phyloP scores from a whole-genome alignment of 306 rosid species.

The Morella rubra region DNA sequence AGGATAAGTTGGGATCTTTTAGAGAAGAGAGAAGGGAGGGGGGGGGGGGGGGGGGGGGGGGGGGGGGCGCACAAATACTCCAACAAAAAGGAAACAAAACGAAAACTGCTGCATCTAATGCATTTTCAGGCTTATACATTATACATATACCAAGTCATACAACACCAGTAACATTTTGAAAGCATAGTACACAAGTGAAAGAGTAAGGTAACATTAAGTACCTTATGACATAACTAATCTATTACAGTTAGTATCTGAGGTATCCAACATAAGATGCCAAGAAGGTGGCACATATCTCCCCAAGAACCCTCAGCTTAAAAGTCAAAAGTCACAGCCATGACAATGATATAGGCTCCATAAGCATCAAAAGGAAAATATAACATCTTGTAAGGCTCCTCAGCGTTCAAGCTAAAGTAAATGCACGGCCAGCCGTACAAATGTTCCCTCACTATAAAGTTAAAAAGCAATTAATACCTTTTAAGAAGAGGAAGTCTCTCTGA shows the following conservation, averaged over 20 bases:
- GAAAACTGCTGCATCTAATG: not conserved
- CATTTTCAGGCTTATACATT: not conserved
- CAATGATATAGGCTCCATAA: conserved; percentile 10
- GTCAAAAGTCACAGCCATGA: not conserved
- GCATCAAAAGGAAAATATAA: not conserved
- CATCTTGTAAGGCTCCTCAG: not conserved
- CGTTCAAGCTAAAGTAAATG: not conserved
- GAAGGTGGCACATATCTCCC: not conserved
- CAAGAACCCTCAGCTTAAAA: not conserved
- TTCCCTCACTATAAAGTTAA: not conserved
- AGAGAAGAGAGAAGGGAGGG: not conserved
- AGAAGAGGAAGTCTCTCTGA: conserved; percentile 75
- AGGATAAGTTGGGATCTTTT: not conserved
- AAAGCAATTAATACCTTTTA: conserved; percentile 44
- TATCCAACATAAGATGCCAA: conserved; percentile 11
- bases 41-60: too few relatives aligned
- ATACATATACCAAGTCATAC: not conserved
- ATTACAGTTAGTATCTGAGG: conserved; percentile 9
- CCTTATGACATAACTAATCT: not conserved
- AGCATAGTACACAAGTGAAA: not conserved
- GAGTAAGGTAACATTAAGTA: not conserved
- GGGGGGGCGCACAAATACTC: not conserved
- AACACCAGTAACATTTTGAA: not conserved
- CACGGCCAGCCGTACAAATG: not conserved
- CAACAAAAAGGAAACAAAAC: not conserved